phyloP scores from a whole-genome alignment of 768 basidiomycete genomes.

The Porpolomopsis calyptriformis region DNA sequence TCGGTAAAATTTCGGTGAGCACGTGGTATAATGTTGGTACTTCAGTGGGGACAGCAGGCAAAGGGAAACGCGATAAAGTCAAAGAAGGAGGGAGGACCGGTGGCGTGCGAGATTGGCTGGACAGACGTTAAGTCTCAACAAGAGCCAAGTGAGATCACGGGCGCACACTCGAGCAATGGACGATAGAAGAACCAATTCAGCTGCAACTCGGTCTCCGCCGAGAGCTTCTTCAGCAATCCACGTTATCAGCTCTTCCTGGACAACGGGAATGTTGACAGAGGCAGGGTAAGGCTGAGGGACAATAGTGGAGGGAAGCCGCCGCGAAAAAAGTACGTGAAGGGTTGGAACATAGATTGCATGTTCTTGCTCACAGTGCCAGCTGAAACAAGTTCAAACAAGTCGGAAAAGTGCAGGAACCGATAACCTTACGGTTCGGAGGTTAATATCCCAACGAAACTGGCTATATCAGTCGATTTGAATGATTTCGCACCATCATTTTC shows the following conservation, averaged over 20 bases:
- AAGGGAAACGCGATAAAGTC: constrained; percentile 53
- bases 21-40: constrained; percentile 43
- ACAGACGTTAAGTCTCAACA: constrained; percentile 3
- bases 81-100: constrained; percentile 59
- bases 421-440: constrained; percentile 48
- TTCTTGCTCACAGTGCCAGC: constrained; percentile 30
- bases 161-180: constrained; percentile 55
- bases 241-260: constrained; percentile 45
- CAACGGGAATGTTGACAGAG: constrained; percentile 11
- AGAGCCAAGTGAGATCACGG: constrained; percentile 3
- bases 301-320: constrained; percentile 29
- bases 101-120: constrained; percentile 56
- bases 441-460: constrained; percentile 66
- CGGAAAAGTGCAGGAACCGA: constrained; percentile 2
- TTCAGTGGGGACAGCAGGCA: constrained; percentile 20
- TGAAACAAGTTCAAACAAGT: constrained; percentile 11
- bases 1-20: constrained; percentile 50
- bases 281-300: constrained; percentile 30
- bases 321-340: constrained; percentile 56
- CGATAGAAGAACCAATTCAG: constrained; percentile 65
- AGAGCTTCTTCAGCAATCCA: constrained; percentile 70
- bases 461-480: constrained; percentile 51
- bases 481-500: constrained; percentile 31
- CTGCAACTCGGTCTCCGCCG: constrained; percentile 55
- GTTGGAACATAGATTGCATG: constrained; percentile 41